These are phyloP conservation scores for Mollisiaceae sp. DNA, from an alignment of 2,329 filamentous ascomycete genomes.

Conservation along the genomic window DNA sequence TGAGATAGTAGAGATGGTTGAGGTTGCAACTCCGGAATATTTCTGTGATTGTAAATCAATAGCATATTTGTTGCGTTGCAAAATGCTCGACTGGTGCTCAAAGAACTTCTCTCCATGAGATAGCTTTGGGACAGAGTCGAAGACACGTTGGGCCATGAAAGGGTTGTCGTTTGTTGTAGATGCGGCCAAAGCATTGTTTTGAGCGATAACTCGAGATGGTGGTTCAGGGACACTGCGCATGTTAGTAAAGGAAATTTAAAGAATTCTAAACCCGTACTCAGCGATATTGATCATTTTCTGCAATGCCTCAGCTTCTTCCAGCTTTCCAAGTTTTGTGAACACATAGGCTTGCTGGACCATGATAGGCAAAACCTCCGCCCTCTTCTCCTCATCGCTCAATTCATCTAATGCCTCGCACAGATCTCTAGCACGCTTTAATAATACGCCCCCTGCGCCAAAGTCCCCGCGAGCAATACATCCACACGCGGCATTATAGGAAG, in stretches of 20 bases:
- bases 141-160: slow-evolving; percentile 67
- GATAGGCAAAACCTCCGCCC: slow-evolving; percentile 75
- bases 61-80: slow-evolving; percentile 67
- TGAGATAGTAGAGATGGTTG: slow-evolving; percentile 52
- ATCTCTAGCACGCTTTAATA: slow-evolving; percentile 72
- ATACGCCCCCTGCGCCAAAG: slow-evolving; percentile 64
- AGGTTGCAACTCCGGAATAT: slow-evolving; percentile 61
- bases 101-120: slow-evolving; percentile 70
- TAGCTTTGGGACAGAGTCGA: slow-evolving; percentile 58
- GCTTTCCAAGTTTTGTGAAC: slow-evolving; percentile 67
- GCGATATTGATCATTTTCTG: slow-evolving; percentile 64
- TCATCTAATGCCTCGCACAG: slow-evolving; percentile 78
- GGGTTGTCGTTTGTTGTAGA: slow-evolving; percentile 61
- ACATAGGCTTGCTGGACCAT: slow-evolving; percentile 78
- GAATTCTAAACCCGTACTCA: slow-evolving; percentile 54
- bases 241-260: slow-evolving; percentile 39
- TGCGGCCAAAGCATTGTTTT: slow-evolving; percentile 63
- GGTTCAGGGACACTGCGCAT: slow-evolving; percentile 64
- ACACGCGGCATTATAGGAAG: slow-evolving; percentile 81
- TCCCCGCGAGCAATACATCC: slow-evolving; percentile 72
- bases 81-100: slow-evolving; percentile 66
- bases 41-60: slow-evolving; percentile 72
- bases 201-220: slow-evolving; percentile 68
- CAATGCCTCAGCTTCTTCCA: slow-evolving; percentile 67
- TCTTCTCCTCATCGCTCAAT: slow-evolving; percentile 74